These are phyloP conservation scores for Leishmania gerbilli DNA, from an alignment of 208 protist genomes.

Conservation along the genomic window DNA sequence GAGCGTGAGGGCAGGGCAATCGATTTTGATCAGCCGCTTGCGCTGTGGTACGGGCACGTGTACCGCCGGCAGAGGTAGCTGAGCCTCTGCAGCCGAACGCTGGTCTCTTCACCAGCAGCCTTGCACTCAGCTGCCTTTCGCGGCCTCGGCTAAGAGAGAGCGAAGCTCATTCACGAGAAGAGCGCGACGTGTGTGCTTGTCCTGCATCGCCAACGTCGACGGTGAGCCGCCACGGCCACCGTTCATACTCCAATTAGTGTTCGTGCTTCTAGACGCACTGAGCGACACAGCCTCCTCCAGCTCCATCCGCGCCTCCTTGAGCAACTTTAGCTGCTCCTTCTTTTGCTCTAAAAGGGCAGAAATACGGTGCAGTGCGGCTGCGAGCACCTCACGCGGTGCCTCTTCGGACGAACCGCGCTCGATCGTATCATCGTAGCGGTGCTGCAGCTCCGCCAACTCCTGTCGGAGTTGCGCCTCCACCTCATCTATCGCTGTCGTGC, in stretches of 20 bases:
- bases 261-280: not conserved
- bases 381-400: conserved; percentile 59
- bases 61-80: not conserved
- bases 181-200: conserved; percentile 55
- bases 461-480: conserved; percentile 68
- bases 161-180: conserved; percentile 85
- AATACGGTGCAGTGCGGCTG: conserved; percentile 53
- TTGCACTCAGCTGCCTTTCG: conserved; percentile 14
- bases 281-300: conserved; percentile 24
- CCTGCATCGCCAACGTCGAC: not conserved
- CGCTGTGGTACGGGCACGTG: not conserved
- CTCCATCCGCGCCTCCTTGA: conserved; percentile 60
- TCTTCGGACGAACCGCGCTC: conserved; percentile 50
- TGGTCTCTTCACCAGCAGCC: not conserved
- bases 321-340: conserved; percentile 76
- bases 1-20: not conserved
- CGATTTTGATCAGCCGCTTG: not conserved
- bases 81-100: too few species aligned
- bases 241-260: not conserved
- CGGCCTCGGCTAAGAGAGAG: conserved; percentile 54
- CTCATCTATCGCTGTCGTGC: conserved; percentile 27
- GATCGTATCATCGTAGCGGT: conserved; percentile 75
- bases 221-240: conserved; percentile 4
- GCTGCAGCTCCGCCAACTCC: conserved; percentile 71
- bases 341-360: conserved; percentile 75